Evolutionary conservation across 371 early-diverging fungal genomes (phyloP), one percentile per base, ranked within the genome.

Genomic region (Blakeslea trispora): DNA sequence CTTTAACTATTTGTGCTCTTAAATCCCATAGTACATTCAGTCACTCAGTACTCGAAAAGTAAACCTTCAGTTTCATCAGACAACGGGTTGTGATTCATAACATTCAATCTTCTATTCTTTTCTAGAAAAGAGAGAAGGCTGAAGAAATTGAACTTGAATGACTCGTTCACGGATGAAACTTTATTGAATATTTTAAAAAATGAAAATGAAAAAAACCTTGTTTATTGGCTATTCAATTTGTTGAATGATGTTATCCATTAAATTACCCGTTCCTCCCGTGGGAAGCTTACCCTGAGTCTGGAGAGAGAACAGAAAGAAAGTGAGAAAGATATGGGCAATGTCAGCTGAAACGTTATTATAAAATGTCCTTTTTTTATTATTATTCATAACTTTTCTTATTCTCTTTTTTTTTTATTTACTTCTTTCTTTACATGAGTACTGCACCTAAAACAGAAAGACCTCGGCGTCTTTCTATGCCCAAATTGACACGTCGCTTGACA

Each of bases 401-500:
- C 18, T n/a, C 18, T 39, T 21, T 13, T 39, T 11, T 19, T 37
- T 10, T 37, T n/a, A 11, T 15, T 21, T 37, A 23, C 18, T 45
- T 22, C 1, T 37, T 24, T 37, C 18, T 40, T 19, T 41, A 18
- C 49, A 53, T 63, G 54, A 63, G 53, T 37, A 59, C 60, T 15
- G 47, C 59, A 44, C 64, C 64, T 39, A 59, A 59, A 11, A 43
- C 51, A 4, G 55, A 55, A 55, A 59, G 64, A 37, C 62, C 62
- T 24, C 24, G 66, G n/a, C 68, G 68, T 34, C 57, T 68, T 44
- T 68, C 68, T 21, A 68, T 68, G 68, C 68, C 68, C 3, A 68
- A 68, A 37, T 19, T 68, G 21, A 68, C 68, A 21, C 59, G 64
- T 53, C 68, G 68, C 28, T 56, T 68, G 32, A 68, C 68, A 3